Base-by-base conservation (phyloP, 495 filamentous ascomycete genomes). In the Penicillium macrosclerotiorum region DNA sequence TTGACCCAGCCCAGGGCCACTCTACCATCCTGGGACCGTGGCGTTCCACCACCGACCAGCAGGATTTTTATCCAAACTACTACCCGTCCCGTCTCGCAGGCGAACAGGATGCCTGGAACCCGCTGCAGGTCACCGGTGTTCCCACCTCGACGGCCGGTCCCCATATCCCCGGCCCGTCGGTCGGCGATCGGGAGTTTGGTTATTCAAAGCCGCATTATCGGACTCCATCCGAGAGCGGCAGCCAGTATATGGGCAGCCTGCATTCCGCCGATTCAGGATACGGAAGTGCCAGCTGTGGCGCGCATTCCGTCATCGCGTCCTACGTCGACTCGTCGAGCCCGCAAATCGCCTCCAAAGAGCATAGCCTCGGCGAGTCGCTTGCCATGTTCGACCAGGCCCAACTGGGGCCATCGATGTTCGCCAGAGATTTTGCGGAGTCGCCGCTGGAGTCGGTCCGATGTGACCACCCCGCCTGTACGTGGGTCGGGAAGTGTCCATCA, bases 231-330 rank as follows among this genome's bases (percentile, higher is more conserved):
- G 83, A 86, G 42, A 71, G 65, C 33, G 82, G 73, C 23, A 80
- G 78, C 16, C 68, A 80, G 43, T 68, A 64, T 27, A 74, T 72
- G 23, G 68, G 71, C 12, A 63, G 50, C 35, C 65, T 69, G 8
- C 54, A 72, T 18, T 65, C 69, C 2, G 78, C 74, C 1, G 85
- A 89, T 54, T 88, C 85, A 5, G 84, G 78, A 11, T 88, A 87
- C 57, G 78, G 71, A 8, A 84, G 76, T 42, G 59, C 54, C 4
- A 75, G 63, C 33, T 57, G 65, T 37, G 67, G 71, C 0, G 73
- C 76, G 8, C 68, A 63, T 7, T 84, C 81, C 0, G 65, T 76
- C 6, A 52, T 60, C 3, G 57, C 61, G 3, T 60, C 62, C 0
- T 63, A 64, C 2, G 29, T 63, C 5, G 65, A 67, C 19, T 56